Evolutionary conservation across 805 yeast genomes (phyloP).

Genomic region (Teunomyces atbi): DNA sequence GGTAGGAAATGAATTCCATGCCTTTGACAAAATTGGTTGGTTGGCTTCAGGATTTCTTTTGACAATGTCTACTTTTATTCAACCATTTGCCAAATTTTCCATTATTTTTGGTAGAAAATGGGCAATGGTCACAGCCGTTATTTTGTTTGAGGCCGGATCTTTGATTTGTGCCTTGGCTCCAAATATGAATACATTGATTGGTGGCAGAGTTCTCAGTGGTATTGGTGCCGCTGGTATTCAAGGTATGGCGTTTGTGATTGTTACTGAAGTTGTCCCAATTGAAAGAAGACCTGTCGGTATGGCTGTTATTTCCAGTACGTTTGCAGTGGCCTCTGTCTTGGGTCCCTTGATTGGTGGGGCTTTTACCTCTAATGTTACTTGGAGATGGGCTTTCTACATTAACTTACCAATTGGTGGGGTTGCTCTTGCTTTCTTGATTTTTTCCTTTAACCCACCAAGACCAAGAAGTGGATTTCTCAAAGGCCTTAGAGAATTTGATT

Average conservation of each 20-base stretch:
- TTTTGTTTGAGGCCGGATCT: conserved; percentile 34
- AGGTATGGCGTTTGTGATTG: conserved; percentile 25
- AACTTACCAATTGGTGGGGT: conserved; percentile 24
- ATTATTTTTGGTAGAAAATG: conserved; percentile 37
- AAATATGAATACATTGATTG: conserved; percentile 38
- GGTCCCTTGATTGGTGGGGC: conserved; percentile 28
- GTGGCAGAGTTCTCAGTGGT: conserved; percentile 40
- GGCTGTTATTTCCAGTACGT: conserved; percentile 17
- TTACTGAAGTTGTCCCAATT: conserved; percentile 32
- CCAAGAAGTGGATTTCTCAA: conserved; percentile 9
- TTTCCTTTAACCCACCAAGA: conserved; percentile 21
- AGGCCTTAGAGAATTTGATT: conserved; percentile 19
- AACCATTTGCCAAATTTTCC: conserved; percentile 38
- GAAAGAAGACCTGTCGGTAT: conserved; percentile 23
- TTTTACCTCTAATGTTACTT: conserved; percentile 21
- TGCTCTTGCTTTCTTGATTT: conserved; percentile 16
- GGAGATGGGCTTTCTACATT: conserved; percentile 30
- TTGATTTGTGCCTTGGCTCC: conserved; percentile 37
- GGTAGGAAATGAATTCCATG: conserved; percentile 36
- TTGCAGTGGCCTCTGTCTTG: conserved; percentile 23
- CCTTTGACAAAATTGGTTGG: conserved; percentile 38
- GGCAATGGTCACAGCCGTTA: conserved; percentile 23
- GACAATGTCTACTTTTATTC: conserved; percentile 31
- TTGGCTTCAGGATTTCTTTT: conserved; percentile 36
- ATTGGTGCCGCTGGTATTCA: conserved; percentile 39